Base-by-base conservation (phyloP, 2,329 filamentous ascomycete species). In the Meredithiella fracta region DNA sequence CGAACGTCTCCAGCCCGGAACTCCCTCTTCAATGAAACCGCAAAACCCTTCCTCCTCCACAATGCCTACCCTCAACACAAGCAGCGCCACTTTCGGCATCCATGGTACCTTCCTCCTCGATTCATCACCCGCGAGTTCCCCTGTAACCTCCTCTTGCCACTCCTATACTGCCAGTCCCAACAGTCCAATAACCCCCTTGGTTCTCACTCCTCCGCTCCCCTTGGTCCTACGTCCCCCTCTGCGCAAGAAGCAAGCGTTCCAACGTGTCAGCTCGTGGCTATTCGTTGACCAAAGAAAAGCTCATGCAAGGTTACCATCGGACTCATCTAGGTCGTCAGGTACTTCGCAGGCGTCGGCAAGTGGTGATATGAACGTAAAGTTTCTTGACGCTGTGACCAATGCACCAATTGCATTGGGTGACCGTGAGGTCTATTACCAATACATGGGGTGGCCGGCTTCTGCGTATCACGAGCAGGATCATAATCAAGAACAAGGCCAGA, bases 221-320 rank as follows among this genome's bases (percentile, higher is more conserved):
- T 70, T 81, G 23, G 73, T 79, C 15, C 70, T 80, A 56, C 74
- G 75, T n/a, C 78, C 78, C 6, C 77, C 77, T 1, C 64, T 82
- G 59, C 70, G 79, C 58, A 82, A 82, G 70, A 83, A 82, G 70
- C 83, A 82, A 63, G 81, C 79, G 0, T 82, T 83, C 63, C 79
- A 78, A 8, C 72, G 73, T 15, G 76, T 82, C 7, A 81, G 79
- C 2, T 73, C 66, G 61, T 82, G 79, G 78, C 68, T 82, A 25
- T 78, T 76, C 61, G 70, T 74, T 47, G 64, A 69, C 57, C 65
- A 66, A 54, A 65, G 31, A 9, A 17, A 34, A 51, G 20, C 17
- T 25, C 25, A 34, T 7, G 6, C 9, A 20, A 51, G 25, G n/a
- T 17, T 51, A 25, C 49, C 49, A n/a, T 51, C 25, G 2, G n/a